A percentile compares a stretch with the other conserved stretches of the same genome.
phyloP scores from a whole-genome alignment of 768 basidiomycete species.

The Rhizopogon vinicolor region DNA sequence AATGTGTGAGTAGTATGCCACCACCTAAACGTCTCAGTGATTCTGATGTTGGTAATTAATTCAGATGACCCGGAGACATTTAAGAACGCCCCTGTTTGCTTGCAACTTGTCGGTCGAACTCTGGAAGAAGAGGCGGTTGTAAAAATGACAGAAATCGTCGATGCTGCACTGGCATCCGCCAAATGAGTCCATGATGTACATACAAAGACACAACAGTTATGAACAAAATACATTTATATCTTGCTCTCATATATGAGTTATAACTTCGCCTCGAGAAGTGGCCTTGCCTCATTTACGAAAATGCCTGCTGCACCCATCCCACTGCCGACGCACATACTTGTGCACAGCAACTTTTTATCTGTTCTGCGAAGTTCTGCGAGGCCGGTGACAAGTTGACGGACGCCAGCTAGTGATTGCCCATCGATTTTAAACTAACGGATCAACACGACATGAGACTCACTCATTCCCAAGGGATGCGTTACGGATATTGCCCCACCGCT shows the following conservation, averaged over 20 bases:
- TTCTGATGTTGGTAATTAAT: constrained; percentile 2
- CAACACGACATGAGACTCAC: constrained; percentile 35
- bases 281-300: constrained; percentile 63
- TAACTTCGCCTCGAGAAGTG: constrained; percentile 19
- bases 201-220: not conserved
- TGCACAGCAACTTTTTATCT: constrained; percentile 68
- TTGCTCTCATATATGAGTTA: constrained; percentile 6
- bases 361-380: constrained; percentile 73
- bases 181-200: not conserved
- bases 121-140: constrained; percentile 76
- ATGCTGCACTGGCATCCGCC: constrained; percentile 39
- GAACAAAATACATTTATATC: not conserved
- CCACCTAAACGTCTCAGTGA: not conserved
- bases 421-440: constrained; percentile 8
- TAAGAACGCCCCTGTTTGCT: constrained; percentile 51
- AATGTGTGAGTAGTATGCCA: constrained; percentile 39
- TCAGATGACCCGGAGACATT: constrained; percentile 56
- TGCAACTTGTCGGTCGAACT: constrained; percentile 67
- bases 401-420: constrained; percentile 51
- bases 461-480: constrained; percentile 81
- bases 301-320: constrained; percentile 88
- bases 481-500: constrained; percentile 86
- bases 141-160: constrained; percentile 63
- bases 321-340: constrained; percentile 79
- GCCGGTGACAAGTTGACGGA: constrained; percentile 86